Percentiles rank a stretch among this genome's conserved stretches.
phyloP scores from a whole-genome alignment of 352 stramenopile genomes.

The Pythium aquatile region DNA sequence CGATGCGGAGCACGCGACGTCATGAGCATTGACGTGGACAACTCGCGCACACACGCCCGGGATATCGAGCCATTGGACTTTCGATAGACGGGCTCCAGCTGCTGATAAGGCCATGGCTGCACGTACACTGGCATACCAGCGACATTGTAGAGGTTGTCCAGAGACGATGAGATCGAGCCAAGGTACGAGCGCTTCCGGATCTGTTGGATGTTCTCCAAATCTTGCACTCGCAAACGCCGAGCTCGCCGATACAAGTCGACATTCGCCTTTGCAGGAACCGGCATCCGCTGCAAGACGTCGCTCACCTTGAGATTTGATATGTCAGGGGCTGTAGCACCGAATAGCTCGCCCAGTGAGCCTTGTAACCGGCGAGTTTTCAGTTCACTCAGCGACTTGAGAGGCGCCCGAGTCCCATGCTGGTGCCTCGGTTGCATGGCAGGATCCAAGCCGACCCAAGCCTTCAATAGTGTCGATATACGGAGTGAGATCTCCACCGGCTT shows the following conservation, averaged over 20 bases:
- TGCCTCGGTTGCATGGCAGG: background rate
- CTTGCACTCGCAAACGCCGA: conserved; percentile 27
- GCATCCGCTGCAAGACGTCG: conserved; percentile 11
- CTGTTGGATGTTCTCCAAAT: conserved; percentile 46
- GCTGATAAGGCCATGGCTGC: conserved; percentile 77
- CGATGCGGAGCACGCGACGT: conserved; percentile 38
- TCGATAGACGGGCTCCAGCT: conserved; percentile 52
- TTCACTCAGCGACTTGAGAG: conserved; percentile 12
- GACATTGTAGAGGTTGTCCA: conserved; percentile 37
- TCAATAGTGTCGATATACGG: conserved; percentile 50
- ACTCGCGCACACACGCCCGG: conserved; percentile 53
- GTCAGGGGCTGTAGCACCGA: background rate
- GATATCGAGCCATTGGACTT: conserved; percentile 42
- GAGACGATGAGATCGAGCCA: conserved; percentile 34
- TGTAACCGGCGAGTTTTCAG: conserved; percentile 2
- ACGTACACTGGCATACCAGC: conserved; percentile 61
- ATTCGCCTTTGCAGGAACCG: background rate
- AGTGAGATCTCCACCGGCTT: conserved; percentile 58
- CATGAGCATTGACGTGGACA: conserved; percentile 47
- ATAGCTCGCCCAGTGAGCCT: conserved; percentile 6
- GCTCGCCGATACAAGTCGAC: conserved; percentile 30
- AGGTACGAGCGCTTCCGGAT: conserved; percentile 74
- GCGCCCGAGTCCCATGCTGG: background rate
- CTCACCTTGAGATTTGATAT: conserved; percentile 13
- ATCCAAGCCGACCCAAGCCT: conserved; percentile 44